Base-by-base conservation (phyloP, 148 eudicot species). In the Amaranthus cruentus region DNA sequence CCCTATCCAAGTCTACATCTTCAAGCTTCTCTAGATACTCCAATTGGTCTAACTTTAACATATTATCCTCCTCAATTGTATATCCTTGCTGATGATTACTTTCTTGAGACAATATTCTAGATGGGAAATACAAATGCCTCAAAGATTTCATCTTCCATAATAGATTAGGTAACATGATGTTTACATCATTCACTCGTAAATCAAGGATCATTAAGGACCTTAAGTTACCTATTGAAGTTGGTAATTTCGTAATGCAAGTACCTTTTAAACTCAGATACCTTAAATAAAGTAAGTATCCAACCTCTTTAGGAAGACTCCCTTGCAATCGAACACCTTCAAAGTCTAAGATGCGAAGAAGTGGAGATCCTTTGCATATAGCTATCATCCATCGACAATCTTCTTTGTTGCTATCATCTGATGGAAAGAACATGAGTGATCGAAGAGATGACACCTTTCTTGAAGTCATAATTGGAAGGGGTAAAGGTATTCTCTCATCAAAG, bases 201-300 rank as follows among this genome's bases (percentile, higher is more conserved):
- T 74, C 77, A 42, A 74, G 77, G 52, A 74, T 65, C 62, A 74
- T 38, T 43, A 74, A 46, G 5, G 77, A 74, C 52, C 46, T 74
- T 4, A 74, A 55, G 55, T 65, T 54, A 14, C 55, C 54, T 46
- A 74, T 74, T 8, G 68, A 62, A 54, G 63, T 5, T 44, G 70
- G 64, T 9, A 73, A 0, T 44, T 52, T 44, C 9, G 14, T 44
- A 21, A 74, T 13, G 3, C 11, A 1, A 4, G 77, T 65, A 5
- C 9, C 47, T 1, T 44, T 46, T 18, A 74, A 46, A 54, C 77
- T 74, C 11, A 74, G 54, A 46, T 64, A 74, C 63, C 77, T 74
- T 43, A 74, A 55, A 55, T 9, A 47, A 1, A 74, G 14, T 6
- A 65, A 55, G 9, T 21, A 8, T 66, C 70, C 77, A 65, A 74